Evolutionary conservation across 805 yeast genomes (phyloP), one percentile per base, ranked within the genome.

Genomic region (Saccharomycopsis vini): DNA sequence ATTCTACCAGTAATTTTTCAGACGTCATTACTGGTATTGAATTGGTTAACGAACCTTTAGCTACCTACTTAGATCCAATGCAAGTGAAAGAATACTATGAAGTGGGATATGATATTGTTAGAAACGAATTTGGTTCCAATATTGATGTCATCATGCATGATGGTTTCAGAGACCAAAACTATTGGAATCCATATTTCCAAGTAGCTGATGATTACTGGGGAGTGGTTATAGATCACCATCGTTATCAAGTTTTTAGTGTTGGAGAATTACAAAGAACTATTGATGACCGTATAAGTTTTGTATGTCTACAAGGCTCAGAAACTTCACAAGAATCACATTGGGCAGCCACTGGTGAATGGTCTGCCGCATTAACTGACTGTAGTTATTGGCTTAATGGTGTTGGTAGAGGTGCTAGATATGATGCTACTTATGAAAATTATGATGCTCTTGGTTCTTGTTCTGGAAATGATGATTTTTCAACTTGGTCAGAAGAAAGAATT

Each of bases 161-260:
- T 57, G 87, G 85, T 0, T 81, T 81, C 57, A 60, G 71, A 57
- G 59, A 64, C 1, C 59, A 71, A 24, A 77, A 75, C 0, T 72
- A 68, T 56, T 81, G 81, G 81, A 67, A 78, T 53, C 52, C 59
- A 6, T 67, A 68, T 51, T 63, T 51, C 18, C 59, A 66, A 16
- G n/a, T n/a, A n/a, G 45, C 64, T 49, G 56, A 63, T 10, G 71
- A 67, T 51, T 71, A 67, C 50, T 71, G 64, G 16, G 74, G 78
- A 54, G 79, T 84, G 39, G 71, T 85, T 24, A 68, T 88, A 40
- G 96, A 89, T 60, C 95, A 86, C 64, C 96, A 89, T 63, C 86
- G 81, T 60, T 89, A 89, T 63, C 94, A 88, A 65, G 90, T 87
- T 18, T 89, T 90, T 61, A 69, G 79, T 13, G 69, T 69, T 32